Conservation (phyloP, 805 yeast genomes). For the Candida suzukii region DNA sequence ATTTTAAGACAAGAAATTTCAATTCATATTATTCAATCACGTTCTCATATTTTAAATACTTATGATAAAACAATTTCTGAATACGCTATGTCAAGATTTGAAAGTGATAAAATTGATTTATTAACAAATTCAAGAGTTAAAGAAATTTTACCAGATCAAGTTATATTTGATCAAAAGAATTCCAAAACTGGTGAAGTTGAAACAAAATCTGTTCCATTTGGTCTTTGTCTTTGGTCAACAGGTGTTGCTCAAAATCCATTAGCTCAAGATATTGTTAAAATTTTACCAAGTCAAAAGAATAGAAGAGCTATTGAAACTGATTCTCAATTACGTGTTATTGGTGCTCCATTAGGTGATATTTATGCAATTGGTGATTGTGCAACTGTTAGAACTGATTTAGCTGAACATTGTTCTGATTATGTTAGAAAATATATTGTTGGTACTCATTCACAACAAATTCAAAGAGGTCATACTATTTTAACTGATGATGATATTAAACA, state of each 20-base stretch:
- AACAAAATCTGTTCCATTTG: slow-evolving; percentile 50
- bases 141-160: slow-evolving; percentile 48
- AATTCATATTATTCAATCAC: slow-evolving; percentile 63
- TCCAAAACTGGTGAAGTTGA: slow-evolving; percentile 37
- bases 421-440: slow-evolving; percentile 39
- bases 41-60: slow-evolving; percentile 61
- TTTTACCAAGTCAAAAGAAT: slow-evolving; percentile 48
- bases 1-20: slow-evolving; percentile 55
- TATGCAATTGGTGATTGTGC: slow-evolving; percentile 72
- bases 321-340: slow-evolving; percentile 61
- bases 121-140: slow-evolving; percentile 59
- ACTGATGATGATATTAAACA: slow-evolving; percentile 47
- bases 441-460: slow-evolving; percentile 30
- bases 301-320: slow-evolving; percentile 72
- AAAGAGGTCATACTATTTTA: slow-evolving; percentile 23
- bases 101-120: slow-evolving; percentile 55
- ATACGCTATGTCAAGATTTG: slow-evolving; percentile 58
- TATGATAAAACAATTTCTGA: slow-evolving; percentile 59
- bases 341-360: slow-evolving; percentile 60
- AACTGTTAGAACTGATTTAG: slow-evolving; percentile 54
- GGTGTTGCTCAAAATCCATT: slow-evolving; percentile 65
- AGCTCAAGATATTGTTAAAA: slow-evolving; percentile 45
- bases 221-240: slow-evolving; percentile 70
- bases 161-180: slow-evolving; percentile 47
- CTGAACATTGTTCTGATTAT: slow-evolving; percentile 46